These are phyloP conservation scores for Neofusicoccum kwambonambiense DNA, from an alignment of 2,329 filamentous ascomycete species.

Conservation along the genomic window DNA sequence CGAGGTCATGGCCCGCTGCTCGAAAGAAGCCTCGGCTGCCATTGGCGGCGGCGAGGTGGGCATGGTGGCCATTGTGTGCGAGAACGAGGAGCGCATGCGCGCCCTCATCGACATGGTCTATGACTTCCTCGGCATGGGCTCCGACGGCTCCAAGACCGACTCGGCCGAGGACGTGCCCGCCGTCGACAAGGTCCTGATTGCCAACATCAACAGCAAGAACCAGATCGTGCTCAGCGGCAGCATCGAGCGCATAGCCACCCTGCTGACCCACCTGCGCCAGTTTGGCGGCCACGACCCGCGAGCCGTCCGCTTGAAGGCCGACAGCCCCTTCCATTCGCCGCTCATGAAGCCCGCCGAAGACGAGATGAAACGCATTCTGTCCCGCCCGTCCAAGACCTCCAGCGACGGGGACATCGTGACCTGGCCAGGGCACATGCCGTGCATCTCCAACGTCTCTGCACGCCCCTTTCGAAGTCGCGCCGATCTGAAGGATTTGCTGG, in stretches of 20 bases:
- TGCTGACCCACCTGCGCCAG: conserved; percentile 80
- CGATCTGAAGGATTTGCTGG: conserved; percentile 75
- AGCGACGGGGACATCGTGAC: conserved; percentile 65
- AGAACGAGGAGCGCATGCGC: conserved; percentile 68
- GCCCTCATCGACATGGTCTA: conserved; percentile 70
- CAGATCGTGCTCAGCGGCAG: conserved; percentile 92
- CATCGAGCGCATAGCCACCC: conserved; percentile 75
- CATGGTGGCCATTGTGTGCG: conserved; percentile 91
- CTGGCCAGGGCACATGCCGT: conserved; percentile 73
- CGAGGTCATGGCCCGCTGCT: conserved; percentile 79
- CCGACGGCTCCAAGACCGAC: conserved; percentile 66
- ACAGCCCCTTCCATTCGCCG: conserved; percentile 87
- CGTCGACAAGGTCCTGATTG: conserved; percentile 84
- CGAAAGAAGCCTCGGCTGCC: conserved; percentile 58
- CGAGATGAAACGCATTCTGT: conserved; percentile 69
- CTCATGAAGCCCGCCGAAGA: conserved; percentile 83
- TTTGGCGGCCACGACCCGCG: conserved; percentile 90
- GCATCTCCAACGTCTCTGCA: conserved; percentile 83
- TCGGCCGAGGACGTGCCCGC: conserved; percentile 67
- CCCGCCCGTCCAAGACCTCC: conserved; percentile 52
- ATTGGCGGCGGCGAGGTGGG: conserved; percentile 79
- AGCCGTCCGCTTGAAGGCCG: conserved; percentile 80
- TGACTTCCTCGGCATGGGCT: conserved; percentile 72
- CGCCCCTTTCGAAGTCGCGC: conserved; percentile 71
- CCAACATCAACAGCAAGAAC: conserved; percentile 93